phyloP scores from a whole-genome alignment of 139 green algal genomes.

The Mesotaenium endlicherianum region DNA sequence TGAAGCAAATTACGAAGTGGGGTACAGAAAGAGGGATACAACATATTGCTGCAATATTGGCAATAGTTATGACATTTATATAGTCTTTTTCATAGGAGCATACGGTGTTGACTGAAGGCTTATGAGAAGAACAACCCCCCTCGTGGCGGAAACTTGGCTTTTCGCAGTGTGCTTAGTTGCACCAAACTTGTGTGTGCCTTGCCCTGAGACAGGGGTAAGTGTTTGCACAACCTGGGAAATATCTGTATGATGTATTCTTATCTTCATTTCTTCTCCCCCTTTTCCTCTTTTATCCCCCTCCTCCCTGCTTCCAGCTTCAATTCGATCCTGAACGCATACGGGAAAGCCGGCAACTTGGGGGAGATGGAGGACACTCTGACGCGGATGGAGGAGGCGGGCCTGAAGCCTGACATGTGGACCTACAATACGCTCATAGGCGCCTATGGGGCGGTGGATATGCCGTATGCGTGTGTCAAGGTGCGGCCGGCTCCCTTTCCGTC shows the following conservation, averaged over 20 bases:
- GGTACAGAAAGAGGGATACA: no score
- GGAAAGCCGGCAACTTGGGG: not conserved
- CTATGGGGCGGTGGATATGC: not conserved
- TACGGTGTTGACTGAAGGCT: not conserved
- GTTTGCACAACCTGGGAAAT: not conserved
- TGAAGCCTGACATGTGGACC: not conserved
- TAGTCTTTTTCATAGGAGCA: no score
- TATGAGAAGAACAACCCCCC: not conserved
- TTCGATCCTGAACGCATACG: not conserved
- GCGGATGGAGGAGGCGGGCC: not conserved
- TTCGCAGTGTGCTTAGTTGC: no score
- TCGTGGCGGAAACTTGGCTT: no score
- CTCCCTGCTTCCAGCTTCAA: slow-evolving; percentile 1
- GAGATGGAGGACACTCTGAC: slow-evolving; percentile 7
- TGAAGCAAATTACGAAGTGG: no score
- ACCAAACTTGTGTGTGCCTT: not conserved
- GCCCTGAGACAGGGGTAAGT: not conserved
- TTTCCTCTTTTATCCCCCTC: not conserved
- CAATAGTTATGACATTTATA: no score
- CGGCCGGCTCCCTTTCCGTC: no score
- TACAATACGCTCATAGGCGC: slow-evolving; percentile 33
- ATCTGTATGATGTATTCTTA: not conserved
- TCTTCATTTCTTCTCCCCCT: not conserved
- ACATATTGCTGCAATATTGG: no score
- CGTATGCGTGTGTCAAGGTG: not conserved